A percentile compares a stretch with the other conserved stretches of the same genome.
These are phyloP conservation scores for Camelina sativa DNA, from an alignment of 345 rosid genomes.

Conservation along the genomic window DNA sequence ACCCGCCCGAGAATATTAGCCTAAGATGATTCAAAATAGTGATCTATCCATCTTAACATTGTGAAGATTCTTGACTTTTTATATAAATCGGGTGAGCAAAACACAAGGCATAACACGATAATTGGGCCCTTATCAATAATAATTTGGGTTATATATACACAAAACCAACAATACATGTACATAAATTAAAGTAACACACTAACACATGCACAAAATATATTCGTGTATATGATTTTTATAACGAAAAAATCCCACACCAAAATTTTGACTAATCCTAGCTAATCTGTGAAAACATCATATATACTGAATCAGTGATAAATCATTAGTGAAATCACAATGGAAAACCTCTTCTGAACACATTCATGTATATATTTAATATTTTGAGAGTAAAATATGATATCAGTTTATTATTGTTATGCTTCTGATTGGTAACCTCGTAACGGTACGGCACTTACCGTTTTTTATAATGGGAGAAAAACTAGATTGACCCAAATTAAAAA, in stretches of 20 bases:
- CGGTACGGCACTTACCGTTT: no score
- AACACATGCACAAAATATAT: background rate
- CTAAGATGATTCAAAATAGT: conserved; percentile 8
- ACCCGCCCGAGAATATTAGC: conserved; percentile 16
- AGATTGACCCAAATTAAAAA: no score
- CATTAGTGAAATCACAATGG: background rate
- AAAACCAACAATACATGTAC: background rate
- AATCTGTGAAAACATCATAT: no score
- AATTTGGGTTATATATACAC: background rate
- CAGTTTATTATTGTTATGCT: background rate
- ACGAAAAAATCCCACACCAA: background rate
- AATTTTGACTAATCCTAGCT: background rate
- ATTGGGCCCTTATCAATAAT: background rate
- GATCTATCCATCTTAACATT: background rate
- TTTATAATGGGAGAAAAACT: no score
- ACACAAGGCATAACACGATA: background rate
- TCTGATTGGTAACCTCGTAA: no score
- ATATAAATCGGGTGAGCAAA: background rate
- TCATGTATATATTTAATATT: background rate
- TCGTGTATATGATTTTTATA: background rate
- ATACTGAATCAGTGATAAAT: no score
- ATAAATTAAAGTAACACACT: background rate
- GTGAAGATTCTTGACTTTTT: background rate
- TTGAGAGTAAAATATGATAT: background rate
- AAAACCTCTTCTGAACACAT: background rate